Base-by-base conservation (phyloP, 345 rosid species). In the Reutealis trisperma region DNA sequence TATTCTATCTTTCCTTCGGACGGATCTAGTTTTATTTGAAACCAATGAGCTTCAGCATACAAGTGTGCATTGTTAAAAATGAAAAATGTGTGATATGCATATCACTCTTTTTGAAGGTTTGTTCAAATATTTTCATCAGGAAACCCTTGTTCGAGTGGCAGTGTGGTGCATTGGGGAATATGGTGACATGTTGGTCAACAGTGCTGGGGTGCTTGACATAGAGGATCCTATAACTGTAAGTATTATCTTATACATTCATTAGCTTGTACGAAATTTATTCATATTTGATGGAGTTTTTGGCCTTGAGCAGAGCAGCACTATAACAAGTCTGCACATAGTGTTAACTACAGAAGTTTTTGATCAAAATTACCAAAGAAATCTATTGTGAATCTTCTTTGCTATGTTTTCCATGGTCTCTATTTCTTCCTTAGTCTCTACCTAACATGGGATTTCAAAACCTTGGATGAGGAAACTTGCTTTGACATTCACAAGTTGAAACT, bases 161-260 rank as follows among this genome's bases (percentile, higher is more conserved):
- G 88, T 92, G 70, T 96, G 99, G 99, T 96, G 98, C 88, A 85
- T 96, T 67, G 99, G 99, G 78, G 99, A 96, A 86, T 96, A 93
- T 79, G 99, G 98, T 77, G 99, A 96, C 83, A 70, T 96, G 85
- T 83, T 96, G 90, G 93, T 94, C 64, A 91, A 92, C 75, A 94
- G 88, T 87, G 88, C 76, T 32, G 98, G 99, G 79, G 84, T 94
- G 93, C 95, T 96, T 83, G 84, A 88, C 82, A 74, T 86, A 55
- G 99, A 96, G 85, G 95, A 96, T 81, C 93, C 98, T 62, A 70
- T 92, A 80, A 94, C 97, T 57, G 99, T 96, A 80, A 88, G 94
- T 80, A 77, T 64, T 69, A 75, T 77, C 74, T 60, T 68, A 57
- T 70, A 72, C 49, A 37, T 78, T 59, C 54, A 8, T 64, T 77